Evolutionary conservation across 768 basidiomycete genomes (phyloP).

Genomic region (Leccinellum albellum): DNA sequence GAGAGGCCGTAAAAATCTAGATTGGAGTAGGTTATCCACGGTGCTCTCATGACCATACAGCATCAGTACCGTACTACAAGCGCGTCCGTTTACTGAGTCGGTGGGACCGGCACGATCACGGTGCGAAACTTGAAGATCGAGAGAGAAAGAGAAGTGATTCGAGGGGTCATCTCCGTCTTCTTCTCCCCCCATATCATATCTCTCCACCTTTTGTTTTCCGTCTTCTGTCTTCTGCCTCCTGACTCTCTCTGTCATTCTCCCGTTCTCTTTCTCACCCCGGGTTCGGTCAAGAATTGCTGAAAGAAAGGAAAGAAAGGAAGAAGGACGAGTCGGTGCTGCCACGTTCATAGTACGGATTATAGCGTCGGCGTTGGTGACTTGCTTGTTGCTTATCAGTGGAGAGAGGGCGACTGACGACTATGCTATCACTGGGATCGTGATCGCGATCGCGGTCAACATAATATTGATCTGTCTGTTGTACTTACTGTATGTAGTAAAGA

Average conservation of each 20-base stretch:
- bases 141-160: not conserved
- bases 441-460: not conserved
- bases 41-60: not conserved
- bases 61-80: not conserved
- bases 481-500: not conserved
- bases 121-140: not conserved
- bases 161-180: not conserved
- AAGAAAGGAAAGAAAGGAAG: not conserved
- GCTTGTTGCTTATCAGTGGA: slow-evolving; percentile 17
- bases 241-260: not conserved
- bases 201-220: not conserved
- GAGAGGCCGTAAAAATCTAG: not conserved
- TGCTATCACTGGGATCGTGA: not conserved
- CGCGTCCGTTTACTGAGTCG: too few relatives aligned
- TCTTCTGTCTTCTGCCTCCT: not conserved
- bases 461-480: not conserved
- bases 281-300: not conserved
- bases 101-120: not conserved
- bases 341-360: slow-evolving; percentile 13
- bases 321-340: slow-evolving; percentile 5
- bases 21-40: not conserved
- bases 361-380: not conserved
- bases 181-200: not conserved
- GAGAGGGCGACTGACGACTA: not conserved
- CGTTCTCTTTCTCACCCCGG: slow-evolving; percentile 5